Conservation (phyloP, 2,329 filamentous ascomycete genomes). For the Aspergillus sp. region DNA sequence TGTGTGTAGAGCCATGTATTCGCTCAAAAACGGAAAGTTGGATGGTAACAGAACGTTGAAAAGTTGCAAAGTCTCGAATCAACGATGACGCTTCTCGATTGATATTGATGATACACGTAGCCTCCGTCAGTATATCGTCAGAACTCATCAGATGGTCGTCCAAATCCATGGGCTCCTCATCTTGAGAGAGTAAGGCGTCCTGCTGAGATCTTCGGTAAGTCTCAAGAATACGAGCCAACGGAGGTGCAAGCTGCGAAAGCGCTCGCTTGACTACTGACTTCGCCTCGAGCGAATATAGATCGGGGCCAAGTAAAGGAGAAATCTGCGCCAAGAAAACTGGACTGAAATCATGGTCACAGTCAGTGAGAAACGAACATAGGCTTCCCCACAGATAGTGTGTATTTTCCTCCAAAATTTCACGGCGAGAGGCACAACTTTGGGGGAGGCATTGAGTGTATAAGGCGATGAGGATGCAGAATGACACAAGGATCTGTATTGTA, state of each 20-base stretch:
- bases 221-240: conserved; percentile 32
- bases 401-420: conserved; percentile 26
- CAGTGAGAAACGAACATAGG: conserved; percentile 32
- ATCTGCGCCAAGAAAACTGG: conserved; percentile 33
- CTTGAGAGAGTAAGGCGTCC: conserved; percentile 5
- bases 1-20: conserved; percentile 7
- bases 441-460: conserved; percentile 36
- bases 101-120: conserved; percentile 23
- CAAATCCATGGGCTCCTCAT: conserved; percentile 42
- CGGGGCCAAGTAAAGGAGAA: conserved; percentile 29
- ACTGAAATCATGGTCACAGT: conserved; percentile 25
- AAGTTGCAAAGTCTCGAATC: conserved; percentile 31
- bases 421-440: conserved; percentile 28
- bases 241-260: conserved; percentile 24
- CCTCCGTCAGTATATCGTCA: conserved; percentile 18
- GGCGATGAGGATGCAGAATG: conserved; percentile 45
- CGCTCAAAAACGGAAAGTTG: conserved; percentile 31
- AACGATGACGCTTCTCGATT: conserved; percentile 32
- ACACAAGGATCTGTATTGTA: conserved; percentile 49
- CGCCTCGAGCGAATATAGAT: conserved; percentile 15
- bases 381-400: conserved; percentile 31
- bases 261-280: conserved; percentile 20
- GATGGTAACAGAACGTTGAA: conserved; percentile 36
- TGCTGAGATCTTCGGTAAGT: conserved; percentile 21
- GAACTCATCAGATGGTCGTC: conserved; percentile 35